Base-by-base conservation (phyloP, 306 rosid species). In the Malus orientalis region DNA sequence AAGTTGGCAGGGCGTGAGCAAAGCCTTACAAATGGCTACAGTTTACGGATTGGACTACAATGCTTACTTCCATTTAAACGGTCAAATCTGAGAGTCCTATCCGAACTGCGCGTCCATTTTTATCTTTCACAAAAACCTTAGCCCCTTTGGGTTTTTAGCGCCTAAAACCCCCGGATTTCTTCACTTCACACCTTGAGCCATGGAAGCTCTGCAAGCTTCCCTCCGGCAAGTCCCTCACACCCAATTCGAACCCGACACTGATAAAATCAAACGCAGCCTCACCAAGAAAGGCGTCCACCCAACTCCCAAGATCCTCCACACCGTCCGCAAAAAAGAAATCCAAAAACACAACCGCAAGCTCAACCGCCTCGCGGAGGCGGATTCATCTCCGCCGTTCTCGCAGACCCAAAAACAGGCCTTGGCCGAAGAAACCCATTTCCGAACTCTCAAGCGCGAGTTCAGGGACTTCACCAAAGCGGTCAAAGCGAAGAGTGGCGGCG, bases 251-350 rank as follows among this genome's bases (percentile, higher is more conserved):
- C 97, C 98, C 16, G 81, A 89, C 86, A 63, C 85, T 27, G 87
- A 84, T 18, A 86, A 59, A 25, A 88, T 94, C 82, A 89, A 87
- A 69, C 87, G 83, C 57, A 73, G 11, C 59, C 95, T 94, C 69
- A 80, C 82, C 44, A 74, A 85, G 29, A 81, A 84, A 76, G 92
- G 90, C 49, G 88, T 92, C 6, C 6, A 54, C 30, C 91, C 98
- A 19, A 85, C 96, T 5, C 97, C 97, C 40, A 91, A 87, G 77
- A 88, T 91, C 55, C 30, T 94, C 77, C 98, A 90, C 96, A 78
- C 79, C 29, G 85, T 91, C 79, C 92, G 98, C 85, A 90, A 89
- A 81, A 94, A 91, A 64, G 82, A 94, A 77, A 84, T 90, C 76
- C 98, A 91, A 44, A 94, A 91, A 57, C 89, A 94, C 84, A 87